phyloP scores from a whole-genome alignment of 2,329 filamentous ascomycete genomes.

The Fusarium austroafricanum region DNA sequence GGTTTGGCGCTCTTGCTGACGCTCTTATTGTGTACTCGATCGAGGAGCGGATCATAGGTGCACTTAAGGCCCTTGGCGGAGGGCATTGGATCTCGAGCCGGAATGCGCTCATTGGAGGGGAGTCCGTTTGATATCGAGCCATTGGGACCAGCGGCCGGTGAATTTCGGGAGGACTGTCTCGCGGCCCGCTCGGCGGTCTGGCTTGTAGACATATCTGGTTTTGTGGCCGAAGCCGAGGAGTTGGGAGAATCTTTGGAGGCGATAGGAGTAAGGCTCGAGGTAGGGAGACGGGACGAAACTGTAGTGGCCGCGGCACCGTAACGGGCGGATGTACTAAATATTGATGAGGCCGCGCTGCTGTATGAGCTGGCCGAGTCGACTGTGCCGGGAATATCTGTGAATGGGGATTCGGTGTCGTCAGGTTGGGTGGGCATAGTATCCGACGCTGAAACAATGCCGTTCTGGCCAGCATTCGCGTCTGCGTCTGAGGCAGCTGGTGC shows the following conservation, averaged over 20 bases:
- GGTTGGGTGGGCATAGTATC: constrained; percentile 47
- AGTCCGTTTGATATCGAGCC: constrained; percentile 52
- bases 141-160: constrained; percentile 48
- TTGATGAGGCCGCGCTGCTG: constrained; percentile 76
- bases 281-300: constrained; percentile 56
- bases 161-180: constrained; percentile 44
- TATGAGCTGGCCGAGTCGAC: constrained; percentile 79
- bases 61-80: constrained; percentile 68
- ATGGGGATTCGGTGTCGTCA: constrained; percentile 69
- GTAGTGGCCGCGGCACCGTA: constrained; percentile 53
- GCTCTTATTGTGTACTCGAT: constrained; percentile 60
- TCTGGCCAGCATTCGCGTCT: constrained; percentile 41
- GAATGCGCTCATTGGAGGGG: constrained; percentile 56
- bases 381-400: constrained; percentile 76
- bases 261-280: constrained; percentile 62
- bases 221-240: constrained; percentile 61
- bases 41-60: constrained; percentile 70
- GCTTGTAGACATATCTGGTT: constrained; percentile 66
- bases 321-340: constrained; percentile 68
- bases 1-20: constrained; percentile 69
- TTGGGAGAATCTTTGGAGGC: constrained; percentile 65
- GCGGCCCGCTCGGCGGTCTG: constrained; percentile 57
- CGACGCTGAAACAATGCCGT: constrained; percentile 36
- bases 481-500: constrained; percentile 41
- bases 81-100: constrained; percentile 67